Evolutionary conservation across 2,329 filamentous ascomycete species (phyloP).

Genomic region (Talaromyces sp.): DNA sequence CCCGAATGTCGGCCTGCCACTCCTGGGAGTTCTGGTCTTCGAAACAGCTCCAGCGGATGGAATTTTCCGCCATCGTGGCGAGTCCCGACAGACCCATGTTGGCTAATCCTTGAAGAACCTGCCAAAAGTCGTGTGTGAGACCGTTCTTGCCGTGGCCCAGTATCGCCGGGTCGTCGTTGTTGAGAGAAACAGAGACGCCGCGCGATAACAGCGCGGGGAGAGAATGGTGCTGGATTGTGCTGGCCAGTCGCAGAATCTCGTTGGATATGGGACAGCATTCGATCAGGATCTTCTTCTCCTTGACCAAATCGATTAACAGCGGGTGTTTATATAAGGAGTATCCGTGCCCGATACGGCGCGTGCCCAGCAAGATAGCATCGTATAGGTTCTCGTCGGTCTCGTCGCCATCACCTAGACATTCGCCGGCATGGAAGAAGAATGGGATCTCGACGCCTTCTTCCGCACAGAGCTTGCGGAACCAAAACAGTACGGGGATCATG

Average conservation of each 20-base stretch:
- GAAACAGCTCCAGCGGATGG: constrained; percentile 81
- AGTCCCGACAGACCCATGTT: constrained; percentile 84
- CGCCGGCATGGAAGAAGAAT: constrained; percentile 94
- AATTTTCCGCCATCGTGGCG: constrained; percentile 85
- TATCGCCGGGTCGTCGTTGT: constrained; percentile 87
- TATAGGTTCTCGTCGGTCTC: constrained; percentile 78
- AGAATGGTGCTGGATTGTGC: constrained; percentile 70
- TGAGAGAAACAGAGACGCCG: constrained; percentile 76
- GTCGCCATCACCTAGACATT: constrained; percentile 74
- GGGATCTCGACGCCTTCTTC: constrained; percentile 75
- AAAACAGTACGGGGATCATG: constrained; percentile 78
- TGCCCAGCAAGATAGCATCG: constrained; percentile 80
- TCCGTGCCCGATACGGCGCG: constrained; percentile 81
- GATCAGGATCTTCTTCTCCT: constrained; percentile 78
- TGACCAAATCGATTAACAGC: constrained; percentile 78
- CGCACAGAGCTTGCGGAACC: constrained; percentile 82
- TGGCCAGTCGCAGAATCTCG: constrained; percentile 74
- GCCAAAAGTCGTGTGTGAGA: constrained; percentile 92
- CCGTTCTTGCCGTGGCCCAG: constrained; percentile 75
- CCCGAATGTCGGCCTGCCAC: constrained; percentile 67
- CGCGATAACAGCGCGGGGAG: constrained; percentile 78
- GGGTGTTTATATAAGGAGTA: constrained; percentile 90
- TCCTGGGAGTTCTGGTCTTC: constrained; percentile 68
- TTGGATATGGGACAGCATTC: constrained; percentile 91
- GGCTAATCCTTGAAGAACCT: constrained; percentile 83